phyloP scores from a whole-genome alignment of 106 monocot genomes.

The Hemerocallis citrina region DNA sequence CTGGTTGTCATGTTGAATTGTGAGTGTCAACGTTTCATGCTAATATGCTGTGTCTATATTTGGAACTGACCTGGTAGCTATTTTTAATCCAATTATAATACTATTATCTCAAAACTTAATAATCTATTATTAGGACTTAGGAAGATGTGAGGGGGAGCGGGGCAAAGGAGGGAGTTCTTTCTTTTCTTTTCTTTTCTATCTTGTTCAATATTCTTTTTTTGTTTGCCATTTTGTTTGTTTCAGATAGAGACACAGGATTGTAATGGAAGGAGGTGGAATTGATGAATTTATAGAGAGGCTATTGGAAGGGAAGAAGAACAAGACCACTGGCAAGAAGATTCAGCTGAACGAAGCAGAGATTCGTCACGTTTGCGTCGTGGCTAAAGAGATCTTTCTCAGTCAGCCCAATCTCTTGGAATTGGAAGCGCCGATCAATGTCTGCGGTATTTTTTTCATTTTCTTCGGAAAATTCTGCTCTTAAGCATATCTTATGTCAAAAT shows the following conservation, averaged over 20 bases:
- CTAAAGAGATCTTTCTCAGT: constrained; percentile 26
- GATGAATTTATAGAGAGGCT: constrained; percentile 28
- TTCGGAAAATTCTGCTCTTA: background rate
- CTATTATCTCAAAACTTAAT: no score
- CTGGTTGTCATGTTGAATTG: background rate
- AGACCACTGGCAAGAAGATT: constrained; percentile 15
- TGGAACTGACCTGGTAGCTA: no score
- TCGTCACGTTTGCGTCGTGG: constrained; percentile 16
- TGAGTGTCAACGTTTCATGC: background rate
- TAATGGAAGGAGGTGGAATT: constrained; percentile 15
- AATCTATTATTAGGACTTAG: background rate
- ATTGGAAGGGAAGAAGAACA: constrained; percentile 32
- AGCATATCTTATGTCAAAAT: no score
- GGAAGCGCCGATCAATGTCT: constrained; percentile 34
- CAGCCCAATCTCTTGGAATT: constrained; percentile 33
- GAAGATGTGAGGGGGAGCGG: background rate
- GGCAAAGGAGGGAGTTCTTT: background rate
- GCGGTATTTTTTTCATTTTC: constrained; percentile 25
- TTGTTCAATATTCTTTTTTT: background rate
- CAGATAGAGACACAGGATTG: background rate
- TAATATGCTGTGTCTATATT: background rate
- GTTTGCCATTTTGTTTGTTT: background rate
- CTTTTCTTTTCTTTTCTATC: background rate
- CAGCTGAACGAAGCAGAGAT: constrained; percentile 33
- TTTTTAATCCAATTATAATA: no score